A percentile compares a stretch with the other conserved stretches of the same genome.
These are phyloP conservation scores for Cylindrotheca fusiformis DNA, from an alignment of 108 stramenopile species.

Conservation along the genomic window DNA sequence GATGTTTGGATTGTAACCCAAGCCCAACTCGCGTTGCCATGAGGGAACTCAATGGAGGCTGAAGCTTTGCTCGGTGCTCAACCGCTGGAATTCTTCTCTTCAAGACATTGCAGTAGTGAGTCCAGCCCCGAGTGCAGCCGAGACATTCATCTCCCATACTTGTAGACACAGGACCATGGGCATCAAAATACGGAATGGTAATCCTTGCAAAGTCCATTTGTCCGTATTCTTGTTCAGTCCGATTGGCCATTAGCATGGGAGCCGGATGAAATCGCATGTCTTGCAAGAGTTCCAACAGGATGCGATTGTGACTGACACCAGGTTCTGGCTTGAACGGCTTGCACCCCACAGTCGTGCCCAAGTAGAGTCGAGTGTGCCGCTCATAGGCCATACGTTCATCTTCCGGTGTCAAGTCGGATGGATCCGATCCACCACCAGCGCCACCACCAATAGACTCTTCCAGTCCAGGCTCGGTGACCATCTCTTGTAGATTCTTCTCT, in stretches of 20 bases:
- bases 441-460: slow-evolving; percentile 8
- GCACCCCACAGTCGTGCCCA: slow-evolving; percentile 45
- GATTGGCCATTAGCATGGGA: slow-evolving; percentile 56
- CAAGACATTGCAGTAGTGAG: slow-evolving; percentile 75
- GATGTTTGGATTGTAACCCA: slow-evolving; percentile 43
- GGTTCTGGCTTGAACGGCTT: slow-evolving; percentile 50
- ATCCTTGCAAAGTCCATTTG: slow-evolving; percentile 29
- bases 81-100: slow-evolving; percentile 62
- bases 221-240: slow-evolving; percentile 38
- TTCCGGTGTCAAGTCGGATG: slow-evolving; percentile 15
- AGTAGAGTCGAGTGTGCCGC: slow-evolving; percentile 35
- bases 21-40: slow-evolving; percentile 76
- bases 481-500: slow-evolving; percentile 67
- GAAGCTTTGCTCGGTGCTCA: slow-evolving; percentile 65
- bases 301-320: slow-evolving; percentile 42
- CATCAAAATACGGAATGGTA: slow-evolving; percentile 67
- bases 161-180: slow-evolving; percentile 76
- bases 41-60: slow-evolving; percentile 73
- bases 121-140: slow-evolving; percentile 82
- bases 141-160: slow-evolving; percentile 83
- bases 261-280: slow-evolving; percentile 78
- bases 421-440: slow-evolving; percentile 14
- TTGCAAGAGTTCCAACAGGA: slow-evolving; percentile 68
- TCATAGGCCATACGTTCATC: slow-evolving; percentile 32
- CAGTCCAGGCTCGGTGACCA: slow-evolving; percentile 36